Percentiles rank a stretch among this genome's conserved stretches.
These are phyloP conservation scores for Chenopodium suecicum DNA, from an alignment of 148 eudicot genomes.

Conservation along the genomic window DNA sequence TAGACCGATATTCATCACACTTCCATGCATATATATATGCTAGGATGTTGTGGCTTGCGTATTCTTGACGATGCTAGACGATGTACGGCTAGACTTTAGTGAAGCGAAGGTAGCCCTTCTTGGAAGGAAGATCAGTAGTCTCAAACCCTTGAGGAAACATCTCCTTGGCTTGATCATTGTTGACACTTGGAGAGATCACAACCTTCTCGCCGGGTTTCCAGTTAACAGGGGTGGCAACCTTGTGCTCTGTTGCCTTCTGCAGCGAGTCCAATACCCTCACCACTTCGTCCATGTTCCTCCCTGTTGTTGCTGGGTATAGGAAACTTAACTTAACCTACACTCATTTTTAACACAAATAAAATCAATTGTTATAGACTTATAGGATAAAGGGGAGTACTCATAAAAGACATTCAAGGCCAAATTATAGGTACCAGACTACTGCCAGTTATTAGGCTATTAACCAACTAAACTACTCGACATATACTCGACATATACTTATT, in stretches of 20 bases:
- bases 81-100: conserved; percentile 37
- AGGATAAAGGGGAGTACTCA: too few relatives aligned
- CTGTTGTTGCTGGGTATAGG: conserved; percentile 80
- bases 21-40: not conserved
- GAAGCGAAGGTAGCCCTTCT: conserved; percentile 69
- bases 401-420: too few relatives aligned
- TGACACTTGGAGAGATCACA: conserved; percentile 71
- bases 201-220: conserved; percentile 80
- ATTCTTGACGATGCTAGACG: not conserved
- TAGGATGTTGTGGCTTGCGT: not conserved
- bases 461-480: too few relatives aligned
- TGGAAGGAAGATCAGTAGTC: conserved; percentile 64
- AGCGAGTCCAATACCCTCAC: conserved; percentile 75
- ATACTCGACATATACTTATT: too few relatives aligned
- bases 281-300: conserved; percentile 90
- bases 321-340: conserved; percentile 78
- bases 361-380: too few relatives aligned
- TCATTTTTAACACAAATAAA: too few relatives aligned
- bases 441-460: too few relatives aligned
- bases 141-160: conserved; percentile 72
- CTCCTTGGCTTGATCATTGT: conserved; percentile 54
- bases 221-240: conserved; percentile 77
- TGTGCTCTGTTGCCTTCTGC: conserved; percentile 60
- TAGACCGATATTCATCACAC: not conserved
- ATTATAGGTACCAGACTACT: too few relatives aligned